phyloP scores from a whole-genome alignment of 1,139 yeast genomes.

The Geotrichum histeridarum region DNA sequence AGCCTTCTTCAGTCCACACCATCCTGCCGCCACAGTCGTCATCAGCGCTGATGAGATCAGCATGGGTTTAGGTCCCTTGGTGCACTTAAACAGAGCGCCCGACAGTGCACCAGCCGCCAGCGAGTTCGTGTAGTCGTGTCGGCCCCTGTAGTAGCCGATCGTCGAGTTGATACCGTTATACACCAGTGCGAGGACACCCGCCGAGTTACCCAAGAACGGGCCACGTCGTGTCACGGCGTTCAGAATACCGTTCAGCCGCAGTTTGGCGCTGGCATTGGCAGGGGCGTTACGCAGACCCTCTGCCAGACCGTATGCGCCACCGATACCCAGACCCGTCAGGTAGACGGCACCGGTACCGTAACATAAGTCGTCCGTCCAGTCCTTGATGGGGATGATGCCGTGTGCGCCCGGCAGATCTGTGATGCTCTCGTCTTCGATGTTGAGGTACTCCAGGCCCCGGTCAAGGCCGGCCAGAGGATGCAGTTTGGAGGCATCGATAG shows the following conservation, averaged over 20 bases:
- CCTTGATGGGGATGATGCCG: conserved; percentile 88
- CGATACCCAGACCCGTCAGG: conserved; percentile 70
- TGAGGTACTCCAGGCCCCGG: conserved; percentile 84
- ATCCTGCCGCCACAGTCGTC: conserved; percentile 85
- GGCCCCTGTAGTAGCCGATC: conserved; percentile 72
- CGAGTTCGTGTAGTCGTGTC: conserved; percentile 82
- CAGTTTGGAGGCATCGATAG: conserved; percentile 66
- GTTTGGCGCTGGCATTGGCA: conserved; percentile 62
- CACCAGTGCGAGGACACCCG: conserved; percentile 87
- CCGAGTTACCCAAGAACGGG: conserved; percentile 89
- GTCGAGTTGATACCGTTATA: conserved; percentile 80
- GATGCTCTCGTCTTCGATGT: conserved; percentile 78
- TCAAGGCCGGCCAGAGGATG: conserved; percentile 91
- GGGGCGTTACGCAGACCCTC: conserved; percentile 82
- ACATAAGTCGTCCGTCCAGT: conserved; percentile 95
- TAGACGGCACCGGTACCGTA: conserved; percentile 97
- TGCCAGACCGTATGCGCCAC: conserved; percentile 82
- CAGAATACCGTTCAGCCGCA: conserved; percentile 80
- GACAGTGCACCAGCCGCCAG: conserved; percentile 85
- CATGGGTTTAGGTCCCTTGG: conserved; percentile 84
- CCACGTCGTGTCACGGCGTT: conserved; percentile 94
- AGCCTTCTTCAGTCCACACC: conserved; percentile 77
- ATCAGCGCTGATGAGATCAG: conserved; percentile 77
- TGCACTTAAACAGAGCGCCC: conserved; percentile 85
- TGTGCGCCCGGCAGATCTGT: conserved; percentile 76